Evolutionary conservation across 805 yeast genomes (phyloP).

Genomic region (Wickerhamiella siamensis): DNA sequence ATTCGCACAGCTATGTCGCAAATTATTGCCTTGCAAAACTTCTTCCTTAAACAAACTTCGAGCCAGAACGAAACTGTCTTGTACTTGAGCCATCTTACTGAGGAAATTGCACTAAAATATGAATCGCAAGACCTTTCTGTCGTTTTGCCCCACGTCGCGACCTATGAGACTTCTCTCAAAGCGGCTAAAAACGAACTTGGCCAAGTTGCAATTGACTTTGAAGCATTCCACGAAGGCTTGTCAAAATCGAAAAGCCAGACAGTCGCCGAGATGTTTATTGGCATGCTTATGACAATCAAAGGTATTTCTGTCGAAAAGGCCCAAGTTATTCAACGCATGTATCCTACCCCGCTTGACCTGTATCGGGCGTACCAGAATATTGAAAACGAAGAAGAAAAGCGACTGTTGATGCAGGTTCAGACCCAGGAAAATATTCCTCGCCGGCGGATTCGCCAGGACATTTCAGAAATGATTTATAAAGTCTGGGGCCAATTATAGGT

Average conservation of each 20-base stretch:
- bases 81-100: conserved; percentile 39
- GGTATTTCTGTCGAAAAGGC: conserved; percentile 87
- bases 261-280: conserved; percentile 57
- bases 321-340: conserved; percentile 50
- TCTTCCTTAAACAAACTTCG: conserved; percentile 52
- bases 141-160: conserved; percentile 39
- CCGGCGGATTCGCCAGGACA: conserved; percentile 36
- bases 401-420: conserved; percentile 21
- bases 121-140: conserved; percentile 23
- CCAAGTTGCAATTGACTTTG: conserved; percentile 23
- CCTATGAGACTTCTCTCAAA: conserved; percentile 32
- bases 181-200: conserved; percentile 26
- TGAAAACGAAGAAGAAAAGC: conserved; percentile 23
- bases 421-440: conserved; percentile 35
- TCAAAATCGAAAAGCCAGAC: conserved; percentile 59
- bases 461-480: conserved; percentile 39
- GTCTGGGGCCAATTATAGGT: no score
- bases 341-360: conserved; percentile 54
- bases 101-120: conserved; percentile 31
- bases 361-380: conserved; percentile 31
- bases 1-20: conserved; percentile 63
- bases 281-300: conserved; percentile 61
- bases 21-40: conserved; percentile 49
- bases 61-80: conserved; percentile 62
- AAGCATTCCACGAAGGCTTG: conserved; percentile 50